Base-by-base conservation (phyloP, 1,284 basidiomycete genomes). In the Grifola frondosa region DNA sequence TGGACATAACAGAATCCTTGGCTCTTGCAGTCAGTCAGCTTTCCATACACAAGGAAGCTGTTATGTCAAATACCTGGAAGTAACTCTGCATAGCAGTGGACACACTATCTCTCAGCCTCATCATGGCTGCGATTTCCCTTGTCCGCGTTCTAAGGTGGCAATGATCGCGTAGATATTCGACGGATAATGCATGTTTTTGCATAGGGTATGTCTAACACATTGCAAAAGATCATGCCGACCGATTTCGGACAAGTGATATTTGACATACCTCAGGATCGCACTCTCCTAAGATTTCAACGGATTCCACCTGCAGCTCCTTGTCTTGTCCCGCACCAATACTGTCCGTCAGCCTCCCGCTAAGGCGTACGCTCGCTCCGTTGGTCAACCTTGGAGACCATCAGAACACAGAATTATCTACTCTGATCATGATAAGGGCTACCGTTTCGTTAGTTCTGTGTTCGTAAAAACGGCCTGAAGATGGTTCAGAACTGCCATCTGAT, bases 121-220 rank as follows among this genome's bases (percentile, higher is more conserved):
- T 70, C 69, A 91, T 81, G 24, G 87, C 76, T 1, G 81, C 82
- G 26, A 81, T 81, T 2, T 74, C 68, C 15, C 80, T 73, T 7
- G 89, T 91, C 6, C 93, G 76, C n/a, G 86, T 76, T 7, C 94
- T 81, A 11, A 97, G 65, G 66, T 97, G 92, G 10, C 83, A 81
- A 58, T 92, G 75, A 46, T 92, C 88, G 5, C 93, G 77, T 19
- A 96, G 72, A 52, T 90, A 85, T 45, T 91, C 84, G 2, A 75
- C 65, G 0, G 88, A 78, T 13, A 90, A 71, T 16, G 79, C 65
- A 64, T 94, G 84, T 65, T 93, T 95, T 66, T 92, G 92, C 32
- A 93, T 89, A 0, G 92, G 91, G 61, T 95, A 95, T 41, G 67
- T 66, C 88, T 91, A 44, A 29, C 13, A 8, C 11, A 28, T 12